phyloP scores from a whole-genome alignment of 2,329 filamentous ascomycete species.

The Neurospora sp. region DNA sequence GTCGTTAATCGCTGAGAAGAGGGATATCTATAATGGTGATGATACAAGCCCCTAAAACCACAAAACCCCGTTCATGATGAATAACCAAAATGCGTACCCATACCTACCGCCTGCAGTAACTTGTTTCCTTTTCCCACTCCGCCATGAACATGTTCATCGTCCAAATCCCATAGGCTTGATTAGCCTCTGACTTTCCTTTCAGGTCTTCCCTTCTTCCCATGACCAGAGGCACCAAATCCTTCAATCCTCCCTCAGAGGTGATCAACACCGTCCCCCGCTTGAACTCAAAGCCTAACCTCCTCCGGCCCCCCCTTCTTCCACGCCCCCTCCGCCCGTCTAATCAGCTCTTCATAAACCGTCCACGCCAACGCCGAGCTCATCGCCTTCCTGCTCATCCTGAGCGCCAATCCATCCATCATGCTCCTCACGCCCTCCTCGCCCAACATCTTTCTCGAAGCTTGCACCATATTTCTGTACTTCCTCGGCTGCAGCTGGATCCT shows the following conservation, averaged over 20 bases:
- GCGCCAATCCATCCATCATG: slow-evolving; percentile 73
- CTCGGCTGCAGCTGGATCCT: slow-evolving; percentile 81
- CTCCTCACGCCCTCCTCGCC: slow-evolving; percentile 68
- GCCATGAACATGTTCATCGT: neutral
- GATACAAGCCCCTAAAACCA: neutral
- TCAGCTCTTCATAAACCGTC: slow-evolving; percentile 93
- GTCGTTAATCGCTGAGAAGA: neutral
- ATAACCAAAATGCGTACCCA: neutral
- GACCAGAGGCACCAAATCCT: too few relatives aligned
- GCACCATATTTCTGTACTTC: slow-evolving; percentile 72
- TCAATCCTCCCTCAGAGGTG: neutral
- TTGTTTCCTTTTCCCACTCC: neutral
- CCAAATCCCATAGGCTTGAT: neutral
- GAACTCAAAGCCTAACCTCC: slow-evolving; percentile 6
- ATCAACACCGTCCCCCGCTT: neutral
- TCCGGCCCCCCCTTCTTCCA: slow-evolving; percentile 12
- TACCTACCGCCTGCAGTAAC: neutral
- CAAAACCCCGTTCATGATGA: neutral
- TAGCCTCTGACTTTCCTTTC: neutral
- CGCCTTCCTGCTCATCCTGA: slow-evolving; percentile 86
- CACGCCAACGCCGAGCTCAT: slow-evolving; percentile 91
- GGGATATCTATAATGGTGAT: neutral
- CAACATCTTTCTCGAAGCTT: slow-evolving; percentile 69
- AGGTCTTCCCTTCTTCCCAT: neutral
- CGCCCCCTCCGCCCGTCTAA: slow-evolving; percentile 51